Conservation (phyloP, 352 stramenopile genomes). For the Hyaloperonospora brassicae region DNA sequence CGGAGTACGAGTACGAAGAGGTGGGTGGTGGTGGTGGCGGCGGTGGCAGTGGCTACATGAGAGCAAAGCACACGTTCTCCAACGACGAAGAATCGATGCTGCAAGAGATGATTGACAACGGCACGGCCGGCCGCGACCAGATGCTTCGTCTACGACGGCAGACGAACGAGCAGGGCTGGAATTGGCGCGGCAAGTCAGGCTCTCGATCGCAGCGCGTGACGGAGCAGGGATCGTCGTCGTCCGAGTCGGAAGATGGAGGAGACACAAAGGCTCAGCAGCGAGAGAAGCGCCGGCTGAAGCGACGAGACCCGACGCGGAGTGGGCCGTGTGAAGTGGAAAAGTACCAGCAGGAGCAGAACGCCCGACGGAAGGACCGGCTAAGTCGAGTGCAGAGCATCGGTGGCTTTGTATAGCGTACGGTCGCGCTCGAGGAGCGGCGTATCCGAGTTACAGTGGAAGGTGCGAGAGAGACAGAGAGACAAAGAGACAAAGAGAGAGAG, state of each 20-base stretch:
- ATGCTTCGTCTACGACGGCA: constrained; percentile 59
- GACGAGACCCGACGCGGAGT: constrained; percentile 23
- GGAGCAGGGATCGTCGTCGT: constrained; percentile 38
- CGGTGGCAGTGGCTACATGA: constrained; percentile 42
- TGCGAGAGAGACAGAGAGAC: constrained; percentile 11
- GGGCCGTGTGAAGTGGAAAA: constrained; percentile 33
- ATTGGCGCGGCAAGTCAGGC: constrained; percentile 39
- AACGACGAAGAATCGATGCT: constrained; percentile 67
- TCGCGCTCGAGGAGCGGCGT: constrained; percentile 9
- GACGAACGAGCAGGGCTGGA: constrained; percentile 53
- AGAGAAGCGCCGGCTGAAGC: constrained; percentile 27
- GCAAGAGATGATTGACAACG: constrained; percentile 73
- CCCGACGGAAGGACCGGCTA: constrained; percentile 41
- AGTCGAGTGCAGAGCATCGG: constrained; percentile 36
- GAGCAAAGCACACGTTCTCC: constrained; percentile 49
- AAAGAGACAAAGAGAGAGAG: no score
- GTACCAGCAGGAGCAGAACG: constrained; percentile 51
- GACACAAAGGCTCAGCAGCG: constrained; percentile 14
- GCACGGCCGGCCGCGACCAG: constrained; percentile 57
- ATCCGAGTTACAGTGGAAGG: constrained; percentile 11
- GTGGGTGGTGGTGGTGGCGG: no score
- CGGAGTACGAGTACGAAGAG: constrained; percentile 51
- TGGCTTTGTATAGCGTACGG: constrained; percentile 46
- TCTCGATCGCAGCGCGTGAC: constrained; percentile 23
- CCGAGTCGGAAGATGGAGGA: constrained; percentile 37